These are phyloP conservation scores for Heliocybe sulcata DNA, from an alignment of 1,284 basidiomycete genomes.

Conservation along the genomic window DNA sequence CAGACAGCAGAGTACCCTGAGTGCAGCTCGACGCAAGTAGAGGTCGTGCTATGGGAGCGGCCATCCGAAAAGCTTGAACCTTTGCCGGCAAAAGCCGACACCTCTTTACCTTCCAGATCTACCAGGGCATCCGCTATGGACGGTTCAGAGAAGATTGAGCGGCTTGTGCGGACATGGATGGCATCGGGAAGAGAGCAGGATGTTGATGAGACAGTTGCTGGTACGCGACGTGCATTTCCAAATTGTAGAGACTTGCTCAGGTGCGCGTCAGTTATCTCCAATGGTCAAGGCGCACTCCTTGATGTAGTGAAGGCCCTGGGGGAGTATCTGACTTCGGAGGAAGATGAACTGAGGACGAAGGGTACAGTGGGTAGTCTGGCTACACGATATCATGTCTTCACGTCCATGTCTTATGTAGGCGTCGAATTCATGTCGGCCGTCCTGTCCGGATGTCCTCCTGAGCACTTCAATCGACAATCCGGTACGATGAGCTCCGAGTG, in stretches of 20 bases:
- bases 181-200: constrained; percentile 55
- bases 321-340: constrained; percentile 82
- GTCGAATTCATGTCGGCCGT: constrained; percentile 68
- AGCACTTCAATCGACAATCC: constrained; percentile 75
- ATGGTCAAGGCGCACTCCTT: constrained; percentile 57
- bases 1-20: neutral
- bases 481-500: constrained; percentile 38
- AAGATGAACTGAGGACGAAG: constrained; percentile 72
- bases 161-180: constrained; percentile 70
- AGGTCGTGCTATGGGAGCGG: no score
- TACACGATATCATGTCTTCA: neutral
- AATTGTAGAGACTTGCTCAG: constrained; percentile 10
- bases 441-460: constrained; percentile 50
- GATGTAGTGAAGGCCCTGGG: constrained; percentile 84
- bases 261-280: constrained; percentile 51
- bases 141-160: constrained; percentile 28
- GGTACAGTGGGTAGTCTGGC: constrained; percentile 34
- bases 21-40: no score
- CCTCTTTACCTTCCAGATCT: neutral
- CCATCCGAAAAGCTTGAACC: no score
- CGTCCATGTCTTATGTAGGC: constrained; percentile 36
- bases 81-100: no score
- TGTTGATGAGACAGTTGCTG: constrained; percentile 50
- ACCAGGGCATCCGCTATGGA: neutral
- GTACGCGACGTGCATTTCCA: constrained; percentile 26